phyloP scores from a whole-genome alignment of 768 basidiomycete genomes.

The Collybia sordida region DNA sequence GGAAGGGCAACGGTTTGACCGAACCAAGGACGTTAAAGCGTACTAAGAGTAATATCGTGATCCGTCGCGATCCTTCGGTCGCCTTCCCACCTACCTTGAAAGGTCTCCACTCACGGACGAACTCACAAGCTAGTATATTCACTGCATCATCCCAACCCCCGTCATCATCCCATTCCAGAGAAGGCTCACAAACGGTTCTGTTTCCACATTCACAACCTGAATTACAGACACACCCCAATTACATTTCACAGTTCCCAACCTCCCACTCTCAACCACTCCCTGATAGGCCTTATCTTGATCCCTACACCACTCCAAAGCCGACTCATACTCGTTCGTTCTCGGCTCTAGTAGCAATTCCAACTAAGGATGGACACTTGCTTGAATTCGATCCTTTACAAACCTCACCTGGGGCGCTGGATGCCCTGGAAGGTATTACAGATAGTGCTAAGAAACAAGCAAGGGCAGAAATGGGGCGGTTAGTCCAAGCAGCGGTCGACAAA shows the following conservation, averaged over 20 bases:
- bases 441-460: constrained; percentile 83
- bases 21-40: constrained; percentile 39
- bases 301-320: constrained; percentile 35
- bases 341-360: constrained; percentile 76
- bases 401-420: constrained; percentile 70
- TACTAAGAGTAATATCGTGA: constrained; percentile 57
- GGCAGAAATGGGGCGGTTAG: constrained; percentile 70
- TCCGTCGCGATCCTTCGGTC: constrained; percentile 58
- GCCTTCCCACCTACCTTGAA: constrained; percentile 27
- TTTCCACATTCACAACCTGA: constrained; percentile 14
- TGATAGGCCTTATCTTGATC: constrained; percentile 6
- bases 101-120: constrained; percentile 43
- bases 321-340: constrained; percentile 40
- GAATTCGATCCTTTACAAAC: constrained; percentile 83
- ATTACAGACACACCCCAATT: constrained; percentile 15
- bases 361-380: constrained; percentile 76
- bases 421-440: constrained; percentile 74
- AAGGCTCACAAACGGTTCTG: constrained; percentile 37
- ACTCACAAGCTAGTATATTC: constrained; percentile 52
- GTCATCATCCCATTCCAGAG: constrained; percentile 41
- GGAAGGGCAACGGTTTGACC: constrained; percentile 14
- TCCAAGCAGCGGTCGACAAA: constrained; percentile 72
- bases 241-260: constrained; percentile 20
- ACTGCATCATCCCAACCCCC: constrained; percentile 34
- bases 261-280: constrained; percentile 22